Evolutionary conservation across 768 basidiomycete species (phyloP).

Genomic region (Boletus reticuloceps): DNA sequence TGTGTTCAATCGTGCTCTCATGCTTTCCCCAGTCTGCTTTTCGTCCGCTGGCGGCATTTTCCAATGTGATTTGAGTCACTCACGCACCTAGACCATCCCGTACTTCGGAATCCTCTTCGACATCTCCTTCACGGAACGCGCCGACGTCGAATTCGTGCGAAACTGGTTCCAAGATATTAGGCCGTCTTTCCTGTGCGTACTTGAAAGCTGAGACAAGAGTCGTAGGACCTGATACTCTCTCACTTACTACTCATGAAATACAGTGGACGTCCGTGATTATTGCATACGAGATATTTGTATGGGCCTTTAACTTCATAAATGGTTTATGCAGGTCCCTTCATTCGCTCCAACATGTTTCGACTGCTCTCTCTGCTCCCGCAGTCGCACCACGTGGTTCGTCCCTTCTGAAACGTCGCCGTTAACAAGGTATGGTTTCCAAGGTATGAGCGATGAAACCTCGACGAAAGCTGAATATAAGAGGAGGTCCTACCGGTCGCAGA

Average conservation of each 20-base stretch:
- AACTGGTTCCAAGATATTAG: no score
- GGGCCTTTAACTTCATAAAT: neutral
- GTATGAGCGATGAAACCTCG: neutral
- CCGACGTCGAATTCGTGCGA: no score
- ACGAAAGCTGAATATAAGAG: conserved; percentile 5
- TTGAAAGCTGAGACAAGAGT: neutral
- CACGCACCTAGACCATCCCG: neutral
- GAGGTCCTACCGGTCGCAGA: neutral
- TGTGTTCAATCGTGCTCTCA: no score
- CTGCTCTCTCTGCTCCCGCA: neutral
- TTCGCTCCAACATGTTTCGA: neutral
- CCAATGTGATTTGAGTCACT: neutral
- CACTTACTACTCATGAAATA: neutral
- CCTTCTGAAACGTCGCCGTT: neutral
- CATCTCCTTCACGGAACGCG: neutral
- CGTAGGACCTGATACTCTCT: neutral
- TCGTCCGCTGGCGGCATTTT: no score
- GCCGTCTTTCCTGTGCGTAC: neutral
- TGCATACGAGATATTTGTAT: no score
- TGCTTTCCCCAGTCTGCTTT: no score
- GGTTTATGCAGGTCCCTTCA: neutral
- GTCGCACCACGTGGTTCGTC: neutral
- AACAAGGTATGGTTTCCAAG: neutral
- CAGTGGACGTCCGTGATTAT: no score
- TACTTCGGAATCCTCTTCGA: neutral